Base-by-base conservation (phyloP, 129 eudicot species). In the Arctium lappa region DNA sequence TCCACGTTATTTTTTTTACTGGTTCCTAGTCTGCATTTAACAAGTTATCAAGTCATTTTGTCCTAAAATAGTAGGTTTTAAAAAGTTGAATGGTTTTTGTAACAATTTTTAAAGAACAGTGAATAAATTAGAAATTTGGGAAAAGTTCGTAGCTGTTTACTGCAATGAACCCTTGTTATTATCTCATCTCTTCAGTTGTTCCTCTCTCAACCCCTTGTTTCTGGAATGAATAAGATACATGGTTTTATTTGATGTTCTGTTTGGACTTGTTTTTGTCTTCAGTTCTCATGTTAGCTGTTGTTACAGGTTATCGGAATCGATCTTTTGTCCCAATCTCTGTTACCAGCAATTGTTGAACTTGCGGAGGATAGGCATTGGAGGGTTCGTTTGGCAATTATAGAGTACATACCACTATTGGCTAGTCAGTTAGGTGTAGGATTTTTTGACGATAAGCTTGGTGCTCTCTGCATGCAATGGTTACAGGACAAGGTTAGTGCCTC, bases 331-430 rank as follows among this genome's bases (percentile, higher is more conserved):
- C 99, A 93, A 80, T 96, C 99, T 76, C 77, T 96, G 66, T 70
- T 96, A 53, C 99, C 99, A 33, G 99, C 99, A 32, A 96, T 96
- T 18, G 99, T 96, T 48, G 99, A 96, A 93, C 97, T 96, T 82
- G 99, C 99, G n/a, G 99, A 96, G 82, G 99, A 96, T 78, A 91
- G 99, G 79, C 99, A 96, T 87, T 96, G 99, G 99, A 85, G 99
- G 88, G 99, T 96, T 29, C 94, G 99, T 15, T 95, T 96, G 74
- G 99, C 99, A 80, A 93, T 96, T 75, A 96, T 96, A 13, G 99
- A 96, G 83, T 96, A 96, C 87, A 96, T 96, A 68, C 99, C 99
- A 37, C 75, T 96, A 39, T 87, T 96, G 89, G 98, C 99, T 78
- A 96, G 99, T 90, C 99, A 96, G 79, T 81, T 96, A 81, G 99